A percentile compares a stretch with the other conserved stretches of the same genome.
phyloP scores from a whole-genome alignment of 495 filamentous ascomycete species.

The Trichoderma virens region DNA sequence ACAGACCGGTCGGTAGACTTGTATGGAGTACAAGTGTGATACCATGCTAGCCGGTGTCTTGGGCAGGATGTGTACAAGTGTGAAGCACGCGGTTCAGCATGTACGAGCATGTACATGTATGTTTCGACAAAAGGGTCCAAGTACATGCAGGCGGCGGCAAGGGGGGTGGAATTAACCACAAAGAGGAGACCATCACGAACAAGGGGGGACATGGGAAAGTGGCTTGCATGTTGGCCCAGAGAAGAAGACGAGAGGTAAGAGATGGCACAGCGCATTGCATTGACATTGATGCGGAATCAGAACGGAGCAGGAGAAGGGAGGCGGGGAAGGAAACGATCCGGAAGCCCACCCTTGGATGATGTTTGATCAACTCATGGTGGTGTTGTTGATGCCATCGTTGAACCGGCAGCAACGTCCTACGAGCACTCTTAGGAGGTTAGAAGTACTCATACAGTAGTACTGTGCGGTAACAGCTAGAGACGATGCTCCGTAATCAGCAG shows the following conservation, averaged over 20 bases:
- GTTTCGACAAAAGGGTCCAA: background rate
- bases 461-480: too few species aligned
- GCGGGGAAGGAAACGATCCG: background rate
- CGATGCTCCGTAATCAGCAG: background rate
- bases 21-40: background rate
- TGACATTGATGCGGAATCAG: too few species aligned
- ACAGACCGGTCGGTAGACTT: background rate
- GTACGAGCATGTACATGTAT: background rate
- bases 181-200: background rate
- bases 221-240: too few species aligned
- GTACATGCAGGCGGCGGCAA: background rate
- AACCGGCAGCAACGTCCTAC: too few species aligned
- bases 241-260: too few species aligned
- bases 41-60: background rate
- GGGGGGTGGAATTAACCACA: background rate
- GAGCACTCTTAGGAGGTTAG: too few species aligned
- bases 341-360: too few species aligned
- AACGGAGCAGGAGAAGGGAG: background rate
- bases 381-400: too few species aligned
- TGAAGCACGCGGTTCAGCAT: too few species aligned
- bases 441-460: too few species aligned
- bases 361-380: too few species aligned
- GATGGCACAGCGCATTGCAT: too few species aligned
- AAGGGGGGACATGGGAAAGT: background rate
- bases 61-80: background rate